Evolutionary conservation across 352 stramenopile species (phyloP), one percentile per base, ranked within the genome.

Genomic region (Halophytophthora batemanensis): DNA sequence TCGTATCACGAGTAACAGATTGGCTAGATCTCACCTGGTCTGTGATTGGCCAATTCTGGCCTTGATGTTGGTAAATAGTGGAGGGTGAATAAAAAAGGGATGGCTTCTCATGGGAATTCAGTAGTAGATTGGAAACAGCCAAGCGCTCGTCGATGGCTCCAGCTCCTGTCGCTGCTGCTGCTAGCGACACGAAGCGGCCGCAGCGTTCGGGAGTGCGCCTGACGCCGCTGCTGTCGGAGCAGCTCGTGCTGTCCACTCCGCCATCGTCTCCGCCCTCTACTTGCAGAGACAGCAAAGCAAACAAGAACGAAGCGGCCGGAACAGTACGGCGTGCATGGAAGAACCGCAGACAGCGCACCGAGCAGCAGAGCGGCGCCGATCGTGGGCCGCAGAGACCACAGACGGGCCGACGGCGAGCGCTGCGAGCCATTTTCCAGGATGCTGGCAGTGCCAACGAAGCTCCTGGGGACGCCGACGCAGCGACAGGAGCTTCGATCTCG

Each of bases 181-280:
- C 3, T 14, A 38, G 33, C 33, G 33, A 6, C 11, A 38, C 33
- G 10, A 38, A 38, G 33, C 33, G 10, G 33, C 33, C 33, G 15
- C 33, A 38, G 33, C 33, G 33, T 13, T 55, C 31, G 42, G 15
- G 42, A 6, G 34, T 14, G 10, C 0, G 10, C 2, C 29, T 69
- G 35, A 69, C 55, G 33, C 61, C 61, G 12, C 29, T 65, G 18
- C 21, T 65, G 6, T 45, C 50, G 6, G 37, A 49, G n/a, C 56
- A 54, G 13, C 56, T 69, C 12, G 50, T 53, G 22, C 21, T 69
- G 15, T 49, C 61, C 19, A 62, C 61, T 2, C 55, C 59, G 2
- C 57, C 50, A 1, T 40, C 14, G 2, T 45, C 45, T 3, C 12
- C 40, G 2, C 36, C 39, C 14, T 54, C 42, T 5, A 19, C 34